Evolutionary conservation across 164 flowering plant genomes (phyloP).

Genomic region (Vitis rupestris): DNA sequence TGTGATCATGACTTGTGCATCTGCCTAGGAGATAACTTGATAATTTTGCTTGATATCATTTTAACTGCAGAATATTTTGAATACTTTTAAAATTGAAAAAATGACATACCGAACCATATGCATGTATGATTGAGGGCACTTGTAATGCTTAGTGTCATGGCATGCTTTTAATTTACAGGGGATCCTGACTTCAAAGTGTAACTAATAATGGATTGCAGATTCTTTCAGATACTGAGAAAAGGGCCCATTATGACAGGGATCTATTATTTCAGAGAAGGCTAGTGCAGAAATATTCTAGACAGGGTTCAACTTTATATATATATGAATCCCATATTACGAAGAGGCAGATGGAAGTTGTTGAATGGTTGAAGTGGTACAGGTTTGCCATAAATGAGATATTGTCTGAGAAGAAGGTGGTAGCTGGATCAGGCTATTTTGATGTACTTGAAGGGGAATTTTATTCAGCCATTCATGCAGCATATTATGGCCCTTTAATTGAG

Average conservation of each 20-base stretch:
- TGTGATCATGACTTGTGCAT: too few species aligned
- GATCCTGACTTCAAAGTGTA: background rate
- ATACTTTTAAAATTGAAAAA: background rate
- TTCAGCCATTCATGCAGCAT: constrained; percentile 77
- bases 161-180: background rate
- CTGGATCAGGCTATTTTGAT: constrained; percentile 79
- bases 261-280: constrained; percentile 53
- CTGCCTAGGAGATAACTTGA: background rate
- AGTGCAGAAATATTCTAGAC: constrained; percentile 28
- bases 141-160: background rate
- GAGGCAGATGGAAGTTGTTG: constrained; percentile 82
- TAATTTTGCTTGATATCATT: background rate
- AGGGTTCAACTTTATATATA: constrained; percentile 34
- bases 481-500: constrained; percentile 75
- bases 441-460: constrained; percentile 76
- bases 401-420: constrained; percentile 53
- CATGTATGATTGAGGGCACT: background rate
- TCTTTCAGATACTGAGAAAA: constrained; percentile 78
- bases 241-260: constrained; percentile 74
- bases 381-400: constrained; percentile 66
- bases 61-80: too few species aligned
- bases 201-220: constrained; percentile 52
- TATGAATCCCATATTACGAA: constrained; percentile 34
- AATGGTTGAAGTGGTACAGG: constrained; percentile 90
- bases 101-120: background rate